A percentile compares a stretch with the other conserved stretches of the same genome.
phyloP scores from a whole-genome alignment of 208 protist species.

The Leishmania martiniquensis region DNA sequence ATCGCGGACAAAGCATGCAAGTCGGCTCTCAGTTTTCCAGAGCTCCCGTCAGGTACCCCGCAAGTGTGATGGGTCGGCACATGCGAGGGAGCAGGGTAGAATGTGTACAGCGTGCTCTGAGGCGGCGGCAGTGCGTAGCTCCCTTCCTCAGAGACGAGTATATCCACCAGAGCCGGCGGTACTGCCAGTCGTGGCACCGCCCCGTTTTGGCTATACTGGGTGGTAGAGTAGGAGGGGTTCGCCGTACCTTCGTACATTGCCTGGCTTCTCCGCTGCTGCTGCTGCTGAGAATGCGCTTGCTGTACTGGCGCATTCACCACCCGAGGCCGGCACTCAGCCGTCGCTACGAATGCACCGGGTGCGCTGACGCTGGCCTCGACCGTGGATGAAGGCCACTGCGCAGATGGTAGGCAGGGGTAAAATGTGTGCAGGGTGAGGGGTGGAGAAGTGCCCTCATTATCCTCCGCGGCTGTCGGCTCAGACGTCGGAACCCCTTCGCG shows the following conservation, averaged over 20 bases:
- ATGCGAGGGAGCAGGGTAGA: background rate
- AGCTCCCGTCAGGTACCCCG: background rate
- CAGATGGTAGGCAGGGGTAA: conserved; percentile 9
- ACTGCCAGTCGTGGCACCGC: background rate
- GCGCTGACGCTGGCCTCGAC: background rate
- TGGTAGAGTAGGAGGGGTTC: conserved; percentile 2
- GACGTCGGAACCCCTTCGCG: background rate
- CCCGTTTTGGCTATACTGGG: background rate
- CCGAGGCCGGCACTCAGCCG: background rate
- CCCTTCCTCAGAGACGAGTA: conserved; percentile 17
- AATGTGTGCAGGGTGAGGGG: conserved; percentile 20
- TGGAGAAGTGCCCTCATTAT: background rate
- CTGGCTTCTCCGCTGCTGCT: background rate
- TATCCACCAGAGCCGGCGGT: conserved; percentile 16
- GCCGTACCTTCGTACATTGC: background rate
- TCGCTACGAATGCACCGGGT: background rate
- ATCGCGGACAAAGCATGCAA: background rate
- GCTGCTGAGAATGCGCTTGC: background rate
- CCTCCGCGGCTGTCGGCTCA: background rate
- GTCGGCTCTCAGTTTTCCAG: background rate
- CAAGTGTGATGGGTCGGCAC: background rate
- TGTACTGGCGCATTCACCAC: background rate
- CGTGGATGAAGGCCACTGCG: conserved; percentile 1
- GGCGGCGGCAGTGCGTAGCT: background rate
- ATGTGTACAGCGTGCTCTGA: background rate